phyloP scores from a whole-genome alignment of 495 filamentous ascomycete species.

The Hypoxylon perforatum region DNA sequence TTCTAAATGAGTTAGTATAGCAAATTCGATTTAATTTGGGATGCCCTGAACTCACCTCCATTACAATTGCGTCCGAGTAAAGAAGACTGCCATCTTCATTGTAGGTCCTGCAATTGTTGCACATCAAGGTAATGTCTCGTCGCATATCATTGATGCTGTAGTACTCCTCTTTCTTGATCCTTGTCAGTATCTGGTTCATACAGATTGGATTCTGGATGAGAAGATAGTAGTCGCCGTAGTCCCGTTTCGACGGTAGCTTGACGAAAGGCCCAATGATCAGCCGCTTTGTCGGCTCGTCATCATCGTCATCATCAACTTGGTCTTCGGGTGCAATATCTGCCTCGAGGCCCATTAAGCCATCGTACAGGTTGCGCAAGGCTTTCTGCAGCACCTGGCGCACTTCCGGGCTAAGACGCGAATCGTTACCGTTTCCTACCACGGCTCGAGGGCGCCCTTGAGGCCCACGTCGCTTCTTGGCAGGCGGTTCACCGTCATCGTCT shows the following conservation, averaged over 20 bases:
- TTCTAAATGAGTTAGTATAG: constrained; percentile 56
- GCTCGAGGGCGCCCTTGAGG: constrained; percentile 74
- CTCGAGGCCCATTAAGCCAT: constrained; percentile 83
- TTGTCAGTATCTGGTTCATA: constrained; percentile 91
- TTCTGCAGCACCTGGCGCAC: constrained; percentile 74
- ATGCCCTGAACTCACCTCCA: constrained; percentile 76
- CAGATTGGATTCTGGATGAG: constrained; percentile 92
- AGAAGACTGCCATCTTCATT: constrained; percentile 94
- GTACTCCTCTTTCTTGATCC: constrained; percentile 95
- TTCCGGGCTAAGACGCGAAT: constrained; percentile 52
- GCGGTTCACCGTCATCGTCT: constrained; percentile 78
- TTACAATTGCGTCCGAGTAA: constrained; percentile 90
- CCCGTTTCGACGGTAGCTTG: constrained; percentile 84
- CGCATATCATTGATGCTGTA: constrained; percentile 80
- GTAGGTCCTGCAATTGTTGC: constrained; percentile 90
- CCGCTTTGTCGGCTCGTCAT: constrained; percentile 63
- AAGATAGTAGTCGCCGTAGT: constrained; percentile 93
- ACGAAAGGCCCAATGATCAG: constrained; percentile 94
- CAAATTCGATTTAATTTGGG: background rate
- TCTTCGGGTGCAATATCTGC: constrained; percentile 66
- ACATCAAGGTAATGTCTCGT: constrained; percentile 83
- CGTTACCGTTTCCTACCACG: constrained; percentile 45
- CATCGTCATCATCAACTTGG: constrained; percentile 65
- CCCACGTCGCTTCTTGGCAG: constrained; percentile 79
- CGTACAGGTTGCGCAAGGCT: constrained; percentile 77